Evolutionary conservation across 345 rosid species (phyloP), one percentile per base, ranked within the genome.

Genomic region (Boechera stricta): DNA sequence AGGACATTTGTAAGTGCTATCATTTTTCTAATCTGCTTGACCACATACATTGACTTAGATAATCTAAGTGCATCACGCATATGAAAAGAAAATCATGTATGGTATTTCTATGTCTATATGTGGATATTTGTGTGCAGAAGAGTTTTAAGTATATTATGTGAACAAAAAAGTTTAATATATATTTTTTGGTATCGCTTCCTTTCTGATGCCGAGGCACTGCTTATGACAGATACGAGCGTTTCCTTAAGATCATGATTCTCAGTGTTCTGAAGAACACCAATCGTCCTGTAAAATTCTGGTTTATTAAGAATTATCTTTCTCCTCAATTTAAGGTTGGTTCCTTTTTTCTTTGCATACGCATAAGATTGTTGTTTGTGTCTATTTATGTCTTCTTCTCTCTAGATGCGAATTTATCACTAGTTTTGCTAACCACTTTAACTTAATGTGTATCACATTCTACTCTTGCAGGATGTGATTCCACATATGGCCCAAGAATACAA

Each of bases 271-370:
- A 91, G 89, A 95, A 90, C 83, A 93, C 98, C 33, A 35, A 53
- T 54, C 98, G 98, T 42, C 98, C 97, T 0, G 92, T 95, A 78
- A 95, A 95, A 78, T 95, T 95, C 86, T 95, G 99, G 99, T 95
- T 95, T 83, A 95, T 95, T 78, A 95, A 95, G 88, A 95, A 95
- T 81, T 95, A 93, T 82, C 96, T 95, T 60, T 93, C 99, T 62
- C 99, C 99, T 71, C 97, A 88, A 79, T 95, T 95, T 76, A 93
- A 95, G 99, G 99, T 95, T 74, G 32, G 67, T 75, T 68, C 59
- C 35, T 47, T 47, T 61, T 47, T 29, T 38, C 60, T 63, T 69
- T 42, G 36, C 26, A 9, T 44, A 16, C 29, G 29, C 53, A 15
- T 10, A 35, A 39, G 33, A 10, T 44, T 39, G 15, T 18, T 10